Evolutionary conservation across 2,329 filamentous ascomycete genomes (phyloP).

Genomic region (Paradendryphiella salina): DNA sequence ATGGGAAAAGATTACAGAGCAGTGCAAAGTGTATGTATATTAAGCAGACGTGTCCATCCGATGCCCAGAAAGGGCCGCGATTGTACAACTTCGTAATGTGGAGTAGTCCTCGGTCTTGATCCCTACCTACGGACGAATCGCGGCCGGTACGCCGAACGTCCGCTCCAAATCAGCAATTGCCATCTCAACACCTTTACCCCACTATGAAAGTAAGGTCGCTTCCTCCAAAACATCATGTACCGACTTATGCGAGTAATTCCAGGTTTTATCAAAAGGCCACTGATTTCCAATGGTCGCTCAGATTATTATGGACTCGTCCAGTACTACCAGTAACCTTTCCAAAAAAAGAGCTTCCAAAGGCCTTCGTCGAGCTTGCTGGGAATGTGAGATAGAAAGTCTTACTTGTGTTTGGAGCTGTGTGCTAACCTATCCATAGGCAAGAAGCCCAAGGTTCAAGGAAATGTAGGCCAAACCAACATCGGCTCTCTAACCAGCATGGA

Average conservation of each 20-base stretch:
- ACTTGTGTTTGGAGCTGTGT: background rate
- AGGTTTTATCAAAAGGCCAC: background rate
- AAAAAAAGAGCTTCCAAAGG: constrained; percentile 36
- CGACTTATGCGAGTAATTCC: constrained; percentile 13
- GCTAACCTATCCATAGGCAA: constrained; percentile 38
- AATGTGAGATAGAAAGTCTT: constrained; percentile 34
- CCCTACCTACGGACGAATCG: constrained; percentile 33
- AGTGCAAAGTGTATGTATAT: background rate
- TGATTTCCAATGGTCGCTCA: background rate
- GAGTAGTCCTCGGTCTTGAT: constrained; percentile 13
- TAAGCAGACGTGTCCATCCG: background rate
- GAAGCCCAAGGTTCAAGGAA: constrained; percentile 30
- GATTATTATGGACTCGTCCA: constrained; percentile 27
- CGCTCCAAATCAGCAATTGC: constrained; percentile 31
- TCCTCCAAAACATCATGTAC: constrained; percentile 24
- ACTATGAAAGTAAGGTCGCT: constrained; percentile 41
- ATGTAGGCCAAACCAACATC: constrained; percentile 18
- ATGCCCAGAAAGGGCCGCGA: background rate
- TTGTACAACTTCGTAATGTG: constrained; percentile 2
- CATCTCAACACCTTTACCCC: constrained; percentile 33
- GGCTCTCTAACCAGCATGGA: constrained; percentile 19
- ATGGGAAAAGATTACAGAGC: background rate
- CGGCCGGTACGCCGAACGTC: constrained; percentile 30
- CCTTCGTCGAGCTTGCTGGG: constrained; percentile 39
- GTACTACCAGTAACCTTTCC: constrained; percentile 17